Conservation (phyloP, 208 protist genomes). For the Angomonas ambiguus region DNA sequence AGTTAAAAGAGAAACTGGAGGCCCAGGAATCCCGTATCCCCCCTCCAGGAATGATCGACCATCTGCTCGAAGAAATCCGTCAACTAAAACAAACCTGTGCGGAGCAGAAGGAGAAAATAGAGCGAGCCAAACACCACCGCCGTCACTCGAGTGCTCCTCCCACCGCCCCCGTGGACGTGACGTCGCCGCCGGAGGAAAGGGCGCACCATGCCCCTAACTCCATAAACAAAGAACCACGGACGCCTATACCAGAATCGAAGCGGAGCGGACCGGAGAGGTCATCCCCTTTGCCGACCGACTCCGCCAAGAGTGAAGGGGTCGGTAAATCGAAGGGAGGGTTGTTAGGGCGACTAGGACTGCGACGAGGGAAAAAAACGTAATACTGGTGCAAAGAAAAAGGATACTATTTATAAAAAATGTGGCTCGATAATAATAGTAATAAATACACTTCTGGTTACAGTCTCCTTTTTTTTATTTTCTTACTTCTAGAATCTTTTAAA, state of each 20-base stretch:
- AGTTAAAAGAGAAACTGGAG: neutral
- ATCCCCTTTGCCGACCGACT: too few species aligned
- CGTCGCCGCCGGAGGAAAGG: too few species aligned
- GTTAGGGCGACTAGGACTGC: too few species aligned
- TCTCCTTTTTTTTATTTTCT: too few species aligned
- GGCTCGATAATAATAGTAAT: neutral
- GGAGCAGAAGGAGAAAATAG: neutral
- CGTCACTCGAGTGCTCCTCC: neutral
- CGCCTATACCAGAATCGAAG: too few species aligned
- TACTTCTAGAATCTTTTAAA: constrained; percentile 12
- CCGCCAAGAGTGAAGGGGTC: too few species aligned
- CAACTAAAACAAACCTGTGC: neutral
- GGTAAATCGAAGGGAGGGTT: too few species aligned
- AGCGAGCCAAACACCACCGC: neutral
- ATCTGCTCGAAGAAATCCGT: neutral
- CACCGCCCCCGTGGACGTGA: neutral
- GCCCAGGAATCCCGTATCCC: too few species aligned
- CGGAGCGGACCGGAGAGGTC: too few species aligned
- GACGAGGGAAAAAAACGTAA: neutral
- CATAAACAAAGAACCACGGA: neutral
- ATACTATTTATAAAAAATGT: neutral
- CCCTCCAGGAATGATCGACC: neutral
- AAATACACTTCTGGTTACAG: too few species aligned
- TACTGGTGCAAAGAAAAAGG: neutral
- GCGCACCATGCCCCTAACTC: too few species aligned